Evolutionary conservation across 192 early-diverging fungal genomes (phyloP).

Genomic region (Coemansia erecta): DNA sequence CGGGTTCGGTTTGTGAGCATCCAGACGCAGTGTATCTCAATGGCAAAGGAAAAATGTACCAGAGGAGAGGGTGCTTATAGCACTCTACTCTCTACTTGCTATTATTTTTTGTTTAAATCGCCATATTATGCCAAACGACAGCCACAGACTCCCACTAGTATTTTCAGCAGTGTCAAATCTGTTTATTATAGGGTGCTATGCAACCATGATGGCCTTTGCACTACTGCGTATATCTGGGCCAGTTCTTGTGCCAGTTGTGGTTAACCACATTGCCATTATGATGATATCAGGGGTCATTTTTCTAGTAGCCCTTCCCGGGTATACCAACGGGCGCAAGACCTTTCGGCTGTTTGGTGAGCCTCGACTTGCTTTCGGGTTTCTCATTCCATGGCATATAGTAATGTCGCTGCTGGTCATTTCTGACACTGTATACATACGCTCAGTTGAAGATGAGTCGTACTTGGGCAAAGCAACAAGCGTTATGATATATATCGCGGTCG

Average conservation of each 20-base stretch:
- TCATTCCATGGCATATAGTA: not conserved
- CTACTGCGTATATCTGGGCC: not conserved
- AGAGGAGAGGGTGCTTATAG: too few species aligned
- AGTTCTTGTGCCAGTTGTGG: not conserved
- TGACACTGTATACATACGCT: too few species aligned
- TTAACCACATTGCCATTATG: not conserved
- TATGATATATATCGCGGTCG: too few species aligned
- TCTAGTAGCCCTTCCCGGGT: not conserved
- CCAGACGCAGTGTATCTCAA: too few species aligned
- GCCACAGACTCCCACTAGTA: not conserved
- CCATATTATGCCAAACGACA: not conserved
- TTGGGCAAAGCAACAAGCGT: too few species aligned
- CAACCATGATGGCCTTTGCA: not conserved
- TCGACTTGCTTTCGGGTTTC: not conserved
- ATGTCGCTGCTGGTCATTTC: too few species aligned
- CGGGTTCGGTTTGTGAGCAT: too few species aligned
- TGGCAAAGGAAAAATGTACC: too few species aligned
- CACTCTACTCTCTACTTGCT: too few species aligned
- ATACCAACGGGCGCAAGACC: not conserved
- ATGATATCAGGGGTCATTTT: not conserved
- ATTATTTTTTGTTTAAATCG: too few species aligned
- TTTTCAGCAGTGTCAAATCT: not conserved
- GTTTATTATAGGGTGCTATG: not conserved
- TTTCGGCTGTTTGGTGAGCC: not conserved
- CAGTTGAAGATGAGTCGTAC: too few species aligned